Evolutionary conservation across 805 yeast species (phyloP).

Genomic region (Debaryomyces tyrocola): DNA sequence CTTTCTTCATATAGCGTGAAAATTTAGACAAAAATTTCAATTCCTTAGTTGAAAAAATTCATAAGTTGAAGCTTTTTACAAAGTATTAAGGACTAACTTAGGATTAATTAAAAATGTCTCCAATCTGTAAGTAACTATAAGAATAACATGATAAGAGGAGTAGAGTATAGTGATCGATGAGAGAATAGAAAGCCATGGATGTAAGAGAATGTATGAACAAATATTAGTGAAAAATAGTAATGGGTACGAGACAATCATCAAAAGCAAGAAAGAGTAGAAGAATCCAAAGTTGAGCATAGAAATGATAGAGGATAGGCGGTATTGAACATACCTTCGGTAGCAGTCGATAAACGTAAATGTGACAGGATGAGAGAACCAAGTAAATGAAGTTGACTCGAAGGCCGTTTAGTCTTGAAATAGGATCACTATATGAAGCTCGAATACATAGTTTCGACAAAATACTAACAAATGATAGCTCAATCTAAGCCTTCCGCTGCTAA

Average conservation of each 20-base stretch:
- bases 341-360: too few relatives aligned
- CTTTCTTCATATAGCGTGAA: neutral
- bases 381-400: neutral
- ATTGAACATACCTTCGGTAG: too few relatives aligned
- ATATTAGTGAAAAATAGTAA: too few relatives aligned
- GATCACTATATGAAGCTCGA: too few relatives aligned
- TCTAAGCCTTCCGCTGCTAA: slow-evolving; percentile 95
- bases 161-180: neutral
- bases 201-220: too few relatives aligned
- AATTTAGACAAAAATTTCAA: neutral
- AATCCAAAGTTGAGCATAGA: too few relatives aligned
- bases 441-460: slow-evolving; percentile 1
- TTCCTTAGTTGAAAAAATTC: neutral
- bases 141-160: too few relatives aligned
- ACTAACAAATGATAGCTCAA: slow-evolving; percentile 40
- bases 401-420: too few relatives aligned
- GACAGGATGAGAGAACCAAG: neutral
- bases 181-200: neutral
- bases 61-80: neutral
- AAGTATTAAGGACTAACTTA: slow-evolving; percentile 8
- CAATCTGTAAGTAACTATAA: slow-evolving; percentile 18
- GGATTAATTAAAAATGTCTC: slow-evolving; percentile 21
- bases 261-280: too few relatives aligned
- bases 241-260: too few relatives aligned
- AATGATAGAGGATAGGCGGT: too few relatives aligned